Evolutionary conservation across 352 stramenopile genomes (phyloP).

Genomic region (Poterioochromonas sp.): DNA sequence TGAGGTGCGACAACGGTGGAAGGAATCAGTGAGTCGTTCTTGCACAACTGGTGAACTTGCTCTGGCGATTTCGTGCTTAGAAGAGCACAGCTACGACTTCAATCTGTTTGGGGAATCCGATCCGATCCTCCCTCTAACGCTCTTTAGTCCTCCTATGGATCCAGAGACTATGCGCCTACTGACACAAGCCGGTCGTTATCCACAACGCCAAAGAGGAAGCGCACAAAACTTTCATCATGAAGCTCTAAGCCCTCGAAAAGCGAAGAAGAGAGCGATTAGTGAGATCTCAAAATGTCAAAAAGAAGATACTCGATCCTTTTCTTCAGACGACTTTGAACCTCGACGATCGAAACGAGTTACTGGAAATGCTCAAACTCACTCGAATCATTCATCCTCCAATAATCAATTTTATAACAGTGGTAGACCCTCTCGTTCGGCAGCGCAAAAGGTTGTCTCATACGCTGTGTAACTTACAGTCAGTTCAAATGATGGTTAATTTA

Average conservation of each 20-base stretch:
- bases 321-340: too few species aligned
- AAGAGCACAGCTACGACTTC: background rate
- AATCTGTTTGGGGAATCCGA: background rate
- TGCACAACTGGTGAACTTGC: background rate
- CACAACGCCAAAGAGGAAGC: too few species aligned
- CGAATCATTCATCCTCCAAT: background rate
- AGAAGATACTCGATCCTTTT: too few species aligned
- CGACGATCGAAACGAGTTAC: too few species aligned
- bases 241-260: background rate
- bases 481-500: too few species aligned
- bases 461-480: background rate
- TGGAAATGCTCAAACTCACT: too few species aligned
- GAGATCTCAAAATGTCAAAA: too few species aligned
- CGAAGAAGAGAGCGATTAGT: background rate
- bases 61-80: background rate
- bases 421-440: background rate
- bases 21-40: background rate
- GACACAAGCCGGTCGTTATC: too few species aligned
- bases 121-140: background rate
- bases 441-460: background rate
- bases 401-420: background rate
- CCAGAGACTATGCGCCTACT: too few species aligned
- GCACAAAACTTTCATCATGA: background rate
- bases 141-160: background rate
- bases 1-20: background rate